These are phyloP conservation scores for Ascochyta lentis DNA, from an alignment of 2,329 filamentous ascomycete genomes.

Conservation along the genomic window DNA sequence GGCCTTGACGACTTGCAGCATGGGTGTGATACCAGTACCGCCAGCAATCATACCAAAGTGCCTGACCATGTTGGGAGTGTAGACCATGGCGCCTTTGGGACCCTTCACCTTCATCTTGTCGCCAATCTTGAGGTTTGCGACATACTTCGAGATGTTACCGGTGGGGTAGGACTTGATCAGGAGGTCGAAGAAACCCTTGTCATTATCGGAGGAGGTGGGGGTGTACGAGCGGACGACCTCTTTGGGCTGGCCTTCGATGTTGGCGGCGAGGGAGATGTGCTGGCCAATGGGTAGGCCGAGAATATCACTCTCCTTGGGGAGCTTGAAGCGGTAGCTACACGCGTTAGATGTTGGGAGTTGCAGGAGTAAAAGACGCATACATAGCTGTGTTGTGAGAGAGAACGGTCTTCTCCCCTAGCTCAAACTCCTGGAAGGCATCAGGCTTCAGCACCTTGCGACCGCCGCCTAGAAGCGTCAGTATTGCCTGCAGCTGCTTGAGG, in stretches of 20 bases:
- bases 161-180: conserved; percentile 98
- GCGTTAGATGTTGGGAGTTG: conserved; percentile 9
- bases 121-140: conserved; percentile 82
- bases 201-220: conserved; percentile 50
- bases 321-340: conserved; percentile 84
- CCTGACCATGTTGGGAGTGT: conserved; percentile 94
- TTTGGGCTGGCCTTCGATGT: conserved; percentile 52
- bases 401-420: conserved; percentile 91
- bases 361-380: conserved; percentile 57
- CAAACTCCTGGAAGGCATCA: conserved; percentile 86
- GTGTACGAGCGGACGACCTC: conserved; percentile 53
- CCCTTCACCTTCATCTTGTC: conserved; percentile 84
- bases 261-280: conserved; percentile 91
- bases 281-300: conserved; percentile 97
- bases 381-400: conserved; percentile 99
- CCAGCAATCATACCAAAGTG: conserved; percentile 98
- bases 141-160: conserved; percentile 95
- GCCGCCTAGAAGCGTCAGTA: conserved; percentile 56
- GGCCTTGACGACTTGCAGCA: conserved; percentile 94
- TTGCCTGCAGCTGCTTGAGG: neutral
- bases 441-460: conserved; percentile 87
- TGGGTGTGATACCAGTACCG: conserved; percentile 96
- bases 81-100: conserved; percentile 97
- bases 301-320: conserved; percentile 78
- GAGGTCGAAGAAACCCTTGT: conserved; percentile 88